These are phyloP conservation scores for Carex parvula DNA, from an alignment of 176 grass and related monocot genomes.

Conservation along the genomic window DNA sequence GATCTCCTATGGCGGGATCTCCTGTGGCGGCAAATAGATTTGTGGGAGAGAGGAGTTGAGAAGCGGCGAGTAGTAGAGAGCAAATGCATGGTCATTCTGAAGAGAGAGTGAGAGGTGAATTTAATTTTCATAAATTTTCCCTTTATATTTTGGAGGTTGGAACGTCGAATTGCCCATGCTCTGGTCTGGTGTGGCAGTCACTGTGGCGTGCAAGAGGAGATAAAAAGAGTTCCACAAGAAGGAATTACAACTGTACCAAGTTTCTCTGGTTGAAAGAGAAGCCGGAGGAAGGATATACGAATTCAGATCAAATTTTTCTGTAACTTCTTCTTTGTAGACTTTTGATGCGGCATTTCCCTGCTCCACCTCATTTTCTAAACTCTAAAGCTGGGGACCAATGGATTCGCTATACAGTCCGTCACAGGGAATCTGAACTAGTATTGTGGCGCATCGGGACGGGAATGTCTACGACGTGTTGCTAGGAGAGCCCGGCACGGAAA, in stretches of 20 bases:
- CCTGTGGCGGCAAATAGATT: not conserved
- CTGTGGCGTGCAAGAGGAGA: slow-evolving; percentile 9
- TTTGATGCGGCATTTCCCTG: not conserved
- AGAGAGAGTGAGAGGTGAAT: slow-evolving; percentile 28
- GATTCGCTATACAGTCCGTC: not conserved
- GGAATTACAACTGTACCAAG: not conserved
- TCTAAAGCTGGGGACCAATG: not conserved
- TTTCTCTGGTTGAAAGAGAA: not conserved
- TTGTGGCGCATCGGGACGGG: slow-evolving; percentile 13
- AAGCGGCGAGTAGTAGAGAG: slow-evolving; percentile 2
- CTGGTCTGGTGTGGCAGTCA: not conserved
- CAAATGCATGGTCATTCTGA: slow-evolving; percentile 19
- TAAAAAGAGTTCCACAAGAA: not conserved
- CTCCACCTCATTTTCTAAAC: too few species aligned
- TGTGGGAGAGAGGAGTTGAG: not conserved
- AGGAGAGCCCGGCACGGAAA: slow-evolving; percentile 1
- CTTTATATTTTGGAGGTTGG: not conserved
- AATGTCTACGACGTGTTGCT: not conserved
- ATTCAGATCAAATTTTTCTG: not conserved
- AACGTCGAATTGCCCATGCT: not conserved
- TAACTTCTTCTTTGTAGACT: not conserved
- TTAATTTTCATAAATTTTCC: slow-evolving; percentile 12
- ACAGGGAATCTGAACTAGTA: not conserved
- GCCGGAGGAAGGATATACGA: not conserved
- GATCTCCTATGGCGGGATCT: too few species aligned